phyloP scores from a whole-genome alignment of 2,329 filamentous ascomycete genomes.

The Fusarium avenaceum region DNA sequence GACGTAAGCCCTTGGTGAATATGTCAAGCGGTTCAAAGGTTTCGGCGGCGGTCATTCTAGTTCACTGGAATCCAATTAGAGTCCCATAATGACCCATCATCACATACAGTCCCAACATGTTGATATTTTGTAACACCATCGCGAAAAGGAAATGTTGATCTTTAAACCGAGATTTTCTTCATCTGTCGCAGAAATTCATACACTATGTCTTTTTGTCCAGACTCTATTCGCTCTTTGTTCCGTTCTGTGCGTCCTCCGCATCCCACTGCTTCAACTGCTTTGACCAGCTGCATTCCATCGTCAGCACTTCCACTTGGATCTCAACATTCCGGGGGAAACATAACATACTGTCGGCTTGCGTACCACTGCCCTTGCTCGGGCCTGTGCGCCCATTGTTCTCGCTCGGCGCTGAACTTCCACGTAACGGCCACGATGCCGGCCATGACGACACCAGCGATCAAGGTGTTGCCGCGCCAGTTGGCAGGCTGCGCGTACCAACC shows the following conservation, averaged over 20 bases:
- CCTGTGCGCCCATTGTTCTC: conserved; percentile 80
- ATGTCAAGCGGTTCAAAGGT: not conserved
- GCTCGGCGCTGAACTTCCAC: conserved; percentile 80
- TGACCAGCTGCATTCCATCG: conserved; percentile 57
- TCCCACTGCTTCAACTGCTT: conserved; percentile 62
- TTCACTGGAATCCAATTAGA: not conserved
- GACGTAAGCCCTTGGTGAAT: not conserved
- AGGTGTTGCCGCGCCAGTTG: conserved; percentile 96
- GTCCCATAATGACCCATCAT: not conserved
- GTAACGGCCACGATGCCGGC: conserved; percentile 75
- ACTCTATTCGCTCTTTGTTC: conserved; percentile 47
- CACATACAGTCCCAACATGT: not conserved
- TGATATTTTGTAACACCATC: not conserved
- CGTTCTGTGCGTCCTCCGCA: conserved; percentile 57
- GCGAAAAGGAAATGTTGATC: not conserved
- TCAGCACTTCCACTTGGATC: conserved; percentile 36
- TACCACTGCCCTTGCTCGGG: conserved; percentile 83
- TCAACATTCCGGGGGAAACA: not conserved
- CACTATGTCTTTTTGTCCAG: conserved; percentile 35
- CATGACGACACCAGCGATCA: conserved; percentile 77
- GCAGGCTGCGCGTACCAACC: conserved; percentile 96
- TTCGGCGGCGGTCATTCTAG: not conserved
- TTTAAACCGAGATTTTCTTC: conserved; percentile 32
- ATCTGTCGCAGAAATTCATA: conserved; percentile 45
- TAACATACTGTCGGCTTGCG: conserved; percentile 83